Evolutionary conservation across 306 rosid species (phyloP).

Genomic region (Sicyos baderoa): DNA sequence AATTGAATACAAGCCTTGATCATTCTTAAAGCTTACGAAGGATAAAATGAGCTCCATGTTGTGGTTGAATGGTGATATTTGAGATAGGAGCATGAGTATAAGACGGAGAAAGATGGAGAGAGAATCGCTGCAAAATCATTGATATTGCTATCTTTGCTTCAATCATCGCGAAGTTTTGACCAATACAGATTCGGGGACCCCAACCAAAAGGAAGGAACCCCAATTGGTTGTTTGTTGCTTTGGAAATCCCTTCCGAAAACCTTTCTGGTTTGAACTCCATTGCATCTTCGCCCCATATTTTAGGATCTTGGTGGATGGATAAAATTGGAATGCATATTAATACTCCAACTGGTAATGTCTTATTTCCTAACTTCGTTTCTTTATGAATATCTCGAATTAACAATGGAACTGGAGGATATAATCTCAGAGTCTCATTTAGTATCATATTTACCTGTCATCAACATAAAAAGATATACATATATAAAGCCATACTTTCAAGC

Average conservation of each 20-base stretch:
- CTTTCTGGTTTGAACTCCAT: neutral
- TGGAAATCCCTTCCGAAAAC: neutral
- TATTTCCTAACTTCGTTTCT: neutral
- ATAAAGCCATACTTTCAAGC: too few relatives aligned
- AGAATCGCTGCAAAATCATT: neutral
- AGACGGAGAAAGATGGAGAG: neutral
- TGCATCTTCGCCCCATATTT: neutral
- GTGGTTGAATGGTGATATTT: neutral
- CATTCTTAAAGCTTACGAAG: neutral
- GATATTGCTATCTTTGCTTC: neutral
- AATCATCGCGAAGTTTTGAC: neutral
- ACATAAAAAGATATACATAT: too few relatives aligned
- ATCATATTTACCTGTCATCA: neutral
- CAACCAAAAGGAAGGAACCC: neutral
- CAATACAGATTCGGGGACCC: neutral
- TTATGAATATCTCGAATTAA: neutral
- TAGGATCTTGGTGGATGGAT: neutral
- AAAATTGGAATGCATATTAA: neutral
- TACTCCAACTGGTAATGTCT: neutral
- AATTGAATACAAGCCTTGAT: neutral
- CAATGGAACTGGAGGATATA: neutral
- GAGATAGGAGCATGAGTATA: slow-evolving; percentile 4
- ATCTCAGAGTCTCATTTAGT: neutral
- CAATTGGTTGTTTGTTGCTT: neutral
- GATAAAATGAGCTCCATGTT: slow-evolving; percentile 7